Evolutionary conservation across 805 yeast species (phyloP), one percentile per base, ranked within the genome.

Genomic region (Pichia exigua): DNA sequence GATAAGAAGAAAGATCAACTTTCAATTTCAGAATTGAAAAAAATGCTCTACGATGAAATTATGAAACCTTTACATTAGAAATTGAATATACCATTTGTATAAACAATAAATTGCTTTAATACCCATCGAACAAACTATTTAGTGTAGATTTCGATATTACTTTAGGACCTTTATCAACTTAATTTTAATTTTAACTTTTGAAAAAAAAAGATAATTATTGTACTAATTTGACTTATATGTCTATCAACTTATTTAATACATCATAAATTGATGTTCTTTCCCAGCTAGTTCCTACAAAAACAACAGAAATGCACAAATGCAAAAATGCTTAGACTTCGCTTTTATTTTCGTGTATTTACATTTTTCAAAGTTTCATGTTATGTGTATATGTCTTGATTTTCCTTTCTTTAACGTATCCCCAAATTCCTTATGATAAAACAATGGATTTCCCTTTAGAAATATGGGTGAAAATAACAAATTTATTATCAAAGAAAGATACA

Each of bases 1-100:
- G 99, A 94, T 66, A 78, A 79, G 59, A 74, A 78, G 54, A 91
- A 91, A 66, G 95, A 90, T 58, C 86, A 84, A 51, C 74, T 92
- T 53, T 77, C 83, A 13, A 74, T 87, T 27, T 79, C 78, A 46
- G 95, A 92, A 63, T 74, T 94, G 63, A 89, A 90, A 67, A 75
- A 75, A 51, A 70, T 89, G 77, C 74, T 91, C 48, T 87, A 85
- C 69, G 83, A 82, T 44, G 97, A 90, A 67, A 87, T 91, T 46
- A 83, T 85, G 84, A 78, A 76, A 56, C 73, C 73, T 21, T 55
- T 69, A 35, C 60, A 61, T 42, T 59, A 41, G 7, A 35, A 5
- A 3, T 35, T 35, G 7, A 2, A 28, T 18, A 28, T 27, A 43
- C 30, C 18, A n/a, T 28, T 27, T 46, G 18, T 24, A 42, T 17